Percentiles rank a stretch among this genome's conserved stretches.
phyloP scores from a whole-genome alignment of 176 grass and related monocot species.

The Bothriochloa decipiens region DNA sequence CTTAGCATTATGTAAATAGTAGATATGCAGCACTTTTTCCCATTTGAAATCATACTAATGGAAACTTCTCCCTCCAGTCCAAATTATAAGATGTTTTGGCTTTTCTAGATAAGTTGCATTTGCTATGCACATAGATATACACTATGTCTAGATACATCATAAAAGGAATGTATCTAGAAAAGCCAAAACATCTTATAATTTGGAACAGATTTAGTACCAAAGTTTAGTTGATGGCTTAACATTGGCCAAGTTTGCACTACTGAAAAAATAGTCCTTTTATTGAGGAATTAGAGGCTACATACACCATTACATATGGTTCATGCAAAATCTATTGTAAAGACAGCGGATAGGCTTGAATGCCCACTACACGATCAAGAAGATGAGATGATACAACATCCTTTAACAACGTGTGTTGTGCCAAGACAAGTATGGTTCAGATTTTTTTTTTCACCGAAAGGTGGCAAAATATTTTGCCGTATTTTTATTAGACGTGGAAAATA shows the following conservation, averaged over 20 bases:
- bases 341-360: no score
- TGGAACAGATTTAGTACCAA: neutral
- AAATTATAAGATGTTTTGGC: no score
- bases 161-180: no score
- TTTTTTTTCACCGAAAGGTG: no score
- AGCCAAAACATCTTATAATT: no score
- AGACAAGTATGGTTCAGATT: neutral
- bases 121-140: no score
- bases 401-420: neutral
- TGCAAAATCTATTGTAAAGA: neutral
- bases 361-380: neutral
- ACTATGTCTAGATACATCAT: no score
- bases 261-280: slow-evolving; percentile 6
- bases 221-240: slow-evolving; percentile 9
- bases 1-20: neutral
- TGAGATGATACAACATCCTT: neutral
- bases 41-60: neutral
- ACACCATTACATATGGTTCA: slow-evolving; percentile 1
- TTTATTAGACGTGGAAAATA: no score
- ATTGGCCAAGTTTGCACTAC: neutral
- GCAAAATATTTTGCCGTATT: no score
- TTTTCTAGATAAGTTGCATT: no score
- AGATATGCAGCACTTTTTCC: neutral
- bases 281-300: neutral
- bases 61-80: neutral